A percentile compares a stretch with the other conserved stretches of the same genome.
Evolutionary conservation across 306 rosid species (phyloP).

Genomic region (Corylus americana): DNA sequence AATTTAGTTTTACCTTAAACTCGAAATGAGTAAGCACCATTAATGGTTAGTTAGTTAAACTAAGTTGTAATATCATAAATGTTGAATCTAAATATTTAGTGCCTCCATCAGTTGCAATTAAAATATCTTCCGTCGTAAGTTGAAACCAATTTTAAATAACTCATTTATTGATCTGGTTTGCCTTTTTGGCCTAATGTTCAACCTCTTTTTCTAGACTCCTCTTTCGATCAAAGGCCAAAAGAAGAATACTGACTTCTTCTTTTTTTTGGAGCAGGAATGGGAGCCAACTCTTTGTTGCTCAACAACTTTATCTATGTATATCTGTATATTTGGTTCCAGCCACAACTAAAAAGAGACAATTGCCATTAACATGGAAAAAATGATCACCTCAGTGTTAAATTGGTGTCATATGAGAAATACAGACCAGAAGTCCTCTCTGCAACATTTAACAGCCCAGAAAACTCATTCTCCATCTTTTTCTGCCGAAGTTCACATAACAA

Average conservation of each 20-base stretch:
- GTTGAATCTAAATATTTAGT: neutral
- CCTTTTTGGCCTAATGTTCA: neutral
- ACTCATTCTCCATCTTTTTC: constrained; percentile 85
- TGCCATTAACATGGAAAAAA: constrained; percentile 26
- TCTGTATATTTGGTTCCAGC: constrained; percentile 2
- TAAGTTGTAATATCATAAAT: neutral
- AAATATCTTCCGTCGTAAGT: neutral
- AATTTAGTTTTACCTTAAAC: constrained; percentile 6
- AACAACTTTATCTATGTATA: neutral
- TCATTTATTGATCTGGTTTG: neutral
- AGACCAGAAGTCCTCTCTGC: constrained; percentile 89
- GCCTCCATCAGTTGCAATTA: neutral
- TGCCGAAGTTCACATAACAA: constrained; percentile 43
- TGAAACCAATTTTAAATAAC: neutral
- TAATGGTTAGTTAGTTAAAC: neutral
- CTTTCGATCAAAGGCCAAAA: neutral
- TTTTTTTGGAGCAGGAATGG: too few species aligned
- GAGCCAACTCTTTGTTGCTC: neutral
- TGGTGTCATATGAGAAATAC: constrained; percentile 81
- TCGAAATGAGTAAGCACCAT: neutral
- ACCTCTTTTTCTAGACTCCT: neutral
- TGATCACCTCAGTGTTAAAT: constrained; percentile 87
- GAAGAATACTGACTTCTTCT: too few species aligned
- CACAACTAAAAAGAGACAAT: constrained; percentile 20
- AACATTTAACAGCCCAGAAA: constrained; percentile 66